Conservation (phyloP, 805 yeast genomes). For the Candida qinlingensis region DNA sequence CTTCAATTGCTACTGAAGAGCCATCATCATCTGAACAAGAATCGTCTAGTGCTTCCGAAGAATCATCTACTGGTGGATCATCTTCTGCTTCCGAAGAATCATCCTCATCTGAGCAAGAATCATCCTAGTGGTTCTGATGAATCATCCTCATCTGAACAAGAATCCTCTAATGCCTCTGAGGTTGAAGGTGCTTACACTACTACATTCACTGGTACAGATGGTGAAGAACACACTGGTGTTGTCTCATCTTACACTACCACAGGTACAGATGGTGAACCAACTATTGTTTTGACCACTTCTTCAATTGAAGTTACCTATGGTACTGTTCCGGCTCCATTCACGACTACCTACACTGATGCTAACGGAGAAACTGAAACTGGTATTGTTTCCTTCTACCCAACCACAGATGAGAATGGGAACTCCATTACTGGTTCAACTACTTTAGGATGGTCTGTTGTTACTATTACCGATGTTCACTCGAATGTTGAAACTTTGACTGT, state of each 20-base stretch:
- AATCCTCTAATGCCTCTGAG: conserved; percentile 1
- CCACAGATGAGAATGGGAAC: not conserved
- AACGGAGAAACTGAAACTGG: no score
- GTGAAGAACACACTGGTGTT: not conserved
- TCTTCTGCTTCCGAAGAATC: not conserved
- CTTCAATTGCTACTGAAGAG: not conserved
- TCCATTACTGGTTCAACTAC: conserved; percentile 1
- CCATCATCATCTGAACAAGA: not conserved
- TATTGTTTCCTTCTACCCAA: not conserved
- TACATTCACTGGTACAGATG: conserved; percentile 1
- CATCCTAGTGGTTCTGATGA: not conserved
- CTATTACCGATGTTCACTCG: conserved; percentile 1
- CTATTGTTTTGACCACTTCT: no score
- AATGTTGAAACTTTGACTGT: conserved; percentile 1
- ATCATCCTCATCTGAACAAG: not conserved
- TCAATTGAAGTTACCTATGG: no score
- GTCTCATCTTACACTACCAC: not conserved
- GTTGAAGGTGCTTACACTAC: conserved; percentile 3
- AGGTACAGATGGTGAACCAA: not conserved
- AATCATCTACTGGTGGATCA: not conserved
- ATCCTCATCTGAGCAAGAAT: not conserved
- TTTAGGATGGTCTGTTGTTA: not conserved
- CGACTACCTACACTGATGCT: not conserved
- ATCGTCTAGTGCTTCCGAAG: not conserved
- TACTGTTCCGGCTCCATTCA: not conserved